Evolutionary conservation across 2,329 filamentous ascomycete genomes (phyloP).

Genomic region (Scytalidium lignicola): DNA sequence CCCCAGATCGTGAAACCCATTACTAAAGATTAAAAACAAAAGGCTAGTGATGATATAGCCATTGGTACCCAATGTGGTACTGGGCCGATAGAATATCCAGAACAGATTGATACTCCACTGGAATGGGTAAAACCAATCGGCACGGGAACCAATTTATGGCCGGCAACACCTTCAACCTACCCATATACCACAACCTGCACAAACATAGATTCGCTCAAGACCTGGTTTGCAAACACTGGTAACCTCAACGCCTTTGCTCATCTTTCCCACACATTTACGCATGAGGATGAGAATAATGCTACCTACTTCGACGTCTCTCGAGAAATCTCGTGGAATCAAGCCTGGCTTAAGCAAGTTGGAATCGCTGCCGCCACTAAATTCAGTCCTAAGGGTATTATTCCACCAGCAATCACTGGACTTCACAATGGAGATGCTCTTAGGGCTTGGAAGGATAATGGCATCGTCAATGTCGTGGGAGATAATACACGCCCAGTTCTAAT

Average conservation of each 20-base stretch:
- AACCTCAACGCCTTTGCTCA: slow-evolving; percentile 52
- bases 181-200: slow-evolving; percentile 34
- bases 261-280: slow-evolving; percentile 59
- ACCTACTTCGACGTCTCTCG: slow-evolving; percentile 51
- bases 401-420: slow-evolving; percentile 58
- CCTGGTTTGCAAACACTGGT: slow-evolving; percentile 46
- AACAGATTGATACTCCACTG: slow-evolving; percentile 39
- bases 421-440: slow-evolving; percentile 59
- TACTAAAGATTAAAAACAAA: neutral
- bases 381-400: slow-evolving; percentile 51
- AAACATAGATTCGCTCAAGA: slow-evolving; percentile 42
- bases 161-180: slow-evolving; percentile 22
- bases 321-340: slow-evolving; percentile 56
- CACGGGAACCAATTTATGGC: slow-evolving; percentile 45
- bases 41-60: slow-evolving; percentile 19
- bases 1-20: too few species aligned
- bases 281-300: slow-evolving; percentile 53
- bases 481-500: slow-evolving; percentile 52
- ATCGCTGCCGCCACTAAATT: slow-evolving; percentile 41
- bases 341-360: slow-evolving; percentile 50
- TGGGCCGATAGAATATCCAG: slow-evolving; percentile 38
- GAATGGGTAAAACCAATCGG: slow-evolving; percentile 43
- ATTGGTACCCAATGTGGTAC: slow-evolving; percentile 14
- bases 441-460: slow-evolving; percentile 56
- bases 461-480: slow-evolving; percentile 56